Conservation (phyloP, 331 rosid genomes). For the Pyracantha coccinea region DNA sequence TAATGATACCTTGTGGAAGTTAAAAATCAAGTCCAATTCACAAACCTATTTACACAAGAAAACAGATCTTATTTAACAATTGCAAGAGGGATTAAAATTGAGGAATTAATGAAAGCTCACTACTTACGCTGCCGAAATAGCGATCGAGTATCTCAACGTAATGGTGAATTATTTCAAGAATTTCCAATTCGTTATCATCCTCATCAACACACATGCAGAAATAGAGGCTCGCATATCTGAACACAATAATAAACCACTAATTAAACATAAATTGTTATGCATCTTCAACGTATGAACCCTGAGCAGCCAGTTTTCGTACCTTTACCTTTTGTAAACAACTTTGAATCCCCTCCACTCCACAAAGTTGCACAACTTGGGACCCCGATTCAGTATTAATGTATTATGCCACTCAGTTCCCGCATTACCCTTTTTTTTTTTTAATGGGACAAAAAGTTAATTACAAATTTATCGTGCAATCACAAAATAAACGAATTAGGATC, state of each 20-base stretch:
- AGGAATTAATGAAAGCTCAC: neutral
- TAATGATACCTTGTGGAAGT: slow-evolving; percentile 6
- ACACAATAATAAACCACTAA: neutral
- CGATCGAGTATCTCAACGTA: slow-evolving; percentile 8
- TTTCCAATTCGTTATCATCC: slow-evolving; percentile 1
- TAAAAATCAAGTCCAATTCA: slow-evolving; percentile 8
- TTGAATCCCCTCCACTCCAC: slow-evolving; percentile 10
- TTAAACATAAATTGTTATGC: neutral
- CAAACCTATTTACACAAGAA: neutral
- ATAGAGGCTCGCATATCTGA: slow-evolving; percentile 8
- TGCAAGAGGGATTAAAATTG: neutral
- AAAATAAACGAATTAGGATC: too few relatives aligned
- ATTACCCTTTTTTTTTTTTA: neutral
- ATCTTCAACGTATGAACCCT: too few relatives aligned
- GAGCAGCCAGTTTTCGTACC: neutral
- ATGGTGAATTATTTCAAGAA: slow-evolving; percentile 14
- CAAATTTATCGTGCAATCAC: too few relatives aligned
- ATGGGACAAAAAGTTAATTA: too few relatives aligned
- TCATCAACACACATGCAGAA: slow-evolving; percentile 9
- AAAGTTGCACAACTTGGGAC: slow-evolving; percentile 6
- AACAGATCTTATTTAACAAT: neutral
- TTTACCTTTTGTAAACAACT: slow-evolving; percentile 5
- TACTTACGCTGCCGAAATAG: neutral
- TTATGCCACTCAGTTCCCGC: slow-evolving; percentile 9
- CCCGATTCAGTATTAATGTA: slow-evolving; percentile 9